Base-by-base conservation (phyloP, 176 grass and related monocot species). In the Elaeis guineensis region DNA sequence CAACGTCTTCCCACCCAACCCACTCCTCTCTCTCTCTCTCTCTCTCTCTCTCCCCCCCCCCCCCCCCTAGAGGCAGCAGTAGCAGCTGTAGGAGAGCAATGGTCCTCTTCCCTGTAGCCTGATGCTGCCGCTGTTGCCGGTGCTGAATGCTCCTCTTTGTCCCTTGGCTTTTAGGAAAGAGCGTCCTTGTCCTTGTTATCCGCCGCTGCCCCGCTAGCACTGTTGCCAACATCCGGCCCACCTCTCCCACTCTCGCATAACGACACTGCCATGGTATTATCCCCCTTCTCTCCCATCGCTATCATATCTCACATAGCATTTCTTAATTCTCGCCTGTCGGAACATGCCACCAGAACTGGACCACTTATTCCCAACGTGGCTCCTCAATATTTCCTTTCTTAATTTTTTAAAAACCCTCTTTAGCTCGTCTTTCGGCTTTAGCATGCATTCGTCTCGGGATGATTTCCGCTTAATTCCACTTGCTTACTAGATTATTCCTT, bases 101-200 rank as follows among this genome's bases (percentile, higher is more conserved):
- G 19, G 3, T 32, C 8, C 50, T 25, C 50, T 15, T 50, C 25
- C 25, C 51, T 9, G 49, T 65, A 72, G 50, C 50, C 17, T 44
- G 20, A 16, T 52, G 68, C n/a, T 49, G 25, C 57, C 19, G 1
- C 21, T 28, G 29, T 54, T 57, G 35, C 25, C 44, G 59, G 25
- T 55, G 35, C 79, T 82, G 79, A 82, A 82, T 77, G 72, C 58
- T 72, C 73, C 62, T 54, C 73, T 82, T 82, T 77, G 79, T 82
- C 79, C 73, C 79, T 61, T 67, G 72, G 39, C 63, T 72, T 82
- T 67, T 82, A 29, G 79, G 67, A 71, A 82, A 82, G 79, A 19
- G 79, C 50, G 79, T 57, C 73, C 55, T 63, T 72, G 67, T 82
- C 67, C 63, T 82, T 62, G 25, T 66, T 65, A 39, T 24, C 54